Evolutionary conservation across 352 stramenopile genomes (phyloP).

Genomic region (Lagenidium sp.): DNA sequence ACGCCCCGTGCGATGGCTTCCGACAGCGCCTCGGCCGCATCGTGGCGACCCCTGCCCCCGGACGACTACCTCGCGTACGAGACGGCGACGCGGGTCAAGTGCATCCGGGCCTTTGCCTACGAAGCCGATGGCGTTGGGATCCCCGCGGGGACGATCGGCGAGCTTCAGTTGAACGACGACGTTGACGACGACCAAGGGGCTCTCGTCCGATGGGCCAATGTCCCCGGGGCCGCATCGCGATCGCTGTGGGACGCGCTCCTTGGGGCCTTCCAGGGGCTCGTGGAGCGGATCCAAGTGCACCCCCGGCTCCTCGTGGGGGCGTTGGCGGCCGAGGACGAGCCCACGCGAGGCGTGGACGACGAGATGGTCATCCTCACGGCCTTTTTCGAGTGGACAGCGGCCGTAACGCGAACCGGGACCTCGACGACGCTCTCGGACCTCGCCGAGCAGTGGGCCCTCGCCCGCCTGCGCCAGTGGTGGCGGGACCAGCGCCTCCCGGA

Average conservation of each 20-base stretch:
- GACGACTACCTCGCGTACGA: constrained; percentile 32
- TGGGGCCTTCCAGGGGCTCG: constrained; percentile 23
- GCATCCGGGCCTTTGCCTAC: constrained; percentile 47
- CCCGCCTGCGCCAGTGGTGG: constrained; percentile 54
- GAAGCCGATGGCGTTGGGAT: constrained; percentile 33
- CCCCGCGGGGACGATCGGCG: constrained; percentile 27
- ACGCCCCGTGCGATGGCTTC: constrained; percentile 22
- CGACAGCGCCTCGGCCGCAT: background rate
- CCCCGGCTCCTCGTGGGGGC: constrained; percentile 19
- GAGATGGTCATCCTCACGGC: constrained; percentile 35
- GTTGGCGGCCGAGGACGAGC: no score
- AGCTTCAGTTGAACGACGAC: no score
- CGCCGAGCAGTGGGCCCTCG: constrained; percentile 31
- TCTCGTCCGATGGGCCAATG: constrained; percentile 39
- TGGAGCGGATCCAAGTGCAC: constrained; percentile 26
- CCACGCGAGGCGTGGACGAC: no score
- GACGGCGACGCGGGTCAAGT: constrained; percentile 20
- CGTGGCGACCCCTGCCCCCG: constrained; percentile 23
- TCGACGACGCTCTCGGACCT: constrained; percentile 2
- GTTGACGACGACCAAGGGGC: constrained; percentile 18
- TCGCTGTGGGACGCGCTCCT: constrained; percentile 50
- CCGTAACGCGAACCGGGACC: constrained; percentile 2
- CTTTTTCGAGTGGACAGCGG: constrained; percentile 46
- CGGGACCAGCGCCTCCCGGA: constrained; percentile 21
- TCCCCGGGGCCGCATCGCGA: constrained; percentile 10